Evolutionary conservation across 148 eudicot genomes (phyloP), one percentile per base, ranked within the genome.

Genomic region (Silene conica): DNA sequence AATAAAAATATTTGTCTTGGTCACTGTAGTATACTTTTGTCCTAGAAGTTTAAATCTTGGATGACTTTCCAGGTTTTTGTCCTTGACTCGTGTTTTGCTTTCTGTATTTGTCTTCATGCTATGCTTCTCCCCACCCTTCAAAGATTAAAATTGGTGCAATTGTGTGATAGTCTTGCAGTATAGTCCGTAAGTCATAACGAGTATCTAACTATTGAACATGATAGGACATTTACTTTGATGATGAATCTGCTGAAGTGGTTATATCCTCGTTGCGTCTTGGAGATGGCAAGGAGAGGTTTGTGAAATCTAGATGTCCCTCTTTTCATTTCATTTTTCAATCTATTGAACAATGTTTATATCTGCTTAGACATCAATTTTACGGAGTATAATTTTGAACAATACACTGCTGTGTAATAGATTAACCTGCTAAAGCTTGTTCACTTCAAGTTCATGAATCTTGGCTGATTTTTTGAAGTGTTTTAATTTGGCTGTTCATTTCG

Each of bases 231-330:
- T 95, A 92, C 77, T 89, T 95, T 83, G 99, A 95, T 73, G 99
- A 92, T 74, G 99, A 92, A 75, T 90, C 97, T 75, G 97, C 99
- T 71, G 99, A 95, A 83, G 97, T 95, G 61, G 97, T 92, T 46
- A 90, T 95, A 77, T 95, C 99, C 21, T 95, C 99, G 0, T 88
- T 95, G 82, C 90, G 94, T 50, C 87, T 92, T 57, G 97, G 92
- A 72, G 99, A 90, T 78, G 94, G 90, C 70, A 90, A 87, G 72
- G 94, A 87, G 76, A 85, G 94, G 97, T 92, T 26, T 26, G 28
- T 26, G 28, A 26, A 26, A 26, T 26, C 28, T 59, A 48, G 68
- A 79, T 68, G 11, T 18, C 38, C 23, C 62, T 16, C 67, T 38
- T 64, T 43, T 9, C 22, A 15, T 43, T 46, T 77, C 25, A 21